A percentile compares a stretch with the other conserved stretches of the same genome.
Evolutionary conservation across 345 rosid genomes (phyloP).

Genomic region (Brassica carinata): DNA sequence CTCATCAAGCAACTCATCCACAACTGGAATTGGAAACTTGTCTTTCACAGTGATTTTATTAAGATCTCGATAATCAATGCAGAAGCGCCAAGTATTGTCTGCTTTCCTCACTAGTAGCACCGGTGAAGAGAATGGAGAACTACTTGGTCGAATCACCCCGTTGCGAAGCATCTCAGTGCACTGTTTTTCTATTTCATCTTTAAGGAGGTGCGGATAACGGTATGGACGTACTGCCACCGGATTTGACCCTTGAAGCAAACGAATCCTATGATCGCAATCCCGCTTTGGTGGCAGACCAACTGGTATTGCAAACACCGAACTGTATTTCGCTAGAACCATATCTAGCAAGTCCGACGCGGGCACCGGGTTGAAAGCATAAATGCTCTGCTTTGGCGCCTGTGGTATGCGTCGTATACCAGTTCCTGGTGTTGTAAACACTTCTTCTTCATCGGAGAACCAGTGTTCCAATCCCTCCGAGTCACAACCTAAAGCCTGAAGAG

Average conservation of each 20-base stretch:
- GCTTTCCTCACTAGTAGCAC: neutral
- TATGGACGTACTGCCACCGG: neutral
- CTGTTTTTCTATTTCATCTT: neutral
- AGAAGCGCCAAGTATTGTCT: neutral
- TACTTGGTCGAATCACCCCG: neutral
- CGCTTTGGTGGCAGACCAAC: neutral
- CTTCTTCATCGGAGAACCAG: neutral
- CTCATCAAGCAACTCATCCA: neutral
- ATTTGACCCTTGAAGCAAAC: neutral
- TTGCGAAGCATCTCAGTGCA: too few relatives aligned
- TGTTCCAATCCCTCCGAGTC: neutral
- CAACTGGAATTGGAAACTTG: neutral
- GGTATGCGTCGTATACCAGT: too few relatives aligned
- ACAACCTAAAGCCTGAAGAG: neutral
- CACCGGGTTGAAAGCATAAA: too few relatives aligned
- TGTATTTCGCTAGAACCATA: neutral
- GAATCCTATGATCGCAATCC: neutral
- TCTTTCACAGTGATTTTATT: neutral
- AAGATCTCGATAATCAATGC: neutral
- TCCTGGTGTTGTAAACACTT: neutral
- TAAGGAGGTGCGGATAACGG: neutral
- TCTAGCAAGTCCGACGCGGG: neutral
- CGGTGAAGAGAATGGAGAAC: neutral
- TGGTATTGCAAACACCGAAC: neutral
- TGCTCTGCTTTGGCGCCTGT: too few relatives aligned